phyloP scores from a whole-genome alignment of 2,329 filamentous ascomycete species.

The Xylogone sp. region DNA sequence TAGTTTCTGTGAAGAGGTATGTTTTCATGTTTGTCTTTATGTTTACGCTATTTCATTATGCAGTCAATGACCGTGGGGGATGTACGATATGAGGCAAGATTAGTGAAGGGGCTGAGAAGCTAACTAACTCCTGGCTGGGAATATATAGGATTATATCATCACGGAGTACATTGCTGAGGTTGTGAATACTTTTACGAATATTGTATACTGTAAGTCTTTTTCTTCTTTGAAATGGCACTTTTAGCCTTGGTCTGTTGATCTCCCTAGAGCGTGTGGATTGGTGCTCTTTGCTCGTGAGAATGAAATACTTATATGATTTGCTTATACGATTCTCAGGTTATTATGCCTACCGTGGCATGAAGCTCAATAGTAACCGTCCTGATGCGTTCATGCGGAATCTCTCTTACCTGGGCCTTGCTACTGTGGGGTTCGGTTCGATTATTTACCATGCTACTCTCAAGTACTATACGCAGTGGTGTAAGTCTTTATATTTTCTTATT shows the following conservation, averaged over 20 bases:
- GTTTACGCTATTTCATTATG: no score
- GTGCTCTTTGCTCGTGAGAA: not conserved
- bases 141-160: slow-evolving; percentile 43
- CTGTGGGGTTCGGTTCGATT: slow-evolving; percentile 37
- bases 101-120: not conserved
- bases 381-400: slow-evolving; percentile 27
- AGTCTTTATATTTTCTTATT: slow-evolving; percentile 7
- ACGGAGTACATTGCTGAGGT: slow-evolving; percentile 46
- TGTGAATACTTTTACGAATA: slow-evolving; percentile 45
- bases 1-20: slow-evolving; percentile 29
- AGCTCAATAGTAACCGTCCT: slow-evolving; percentile 17
- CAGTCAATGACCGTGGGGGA: no score
- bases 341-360: slow-evolving; percentile 27
- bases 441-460: slow-evolving; percentile 41
- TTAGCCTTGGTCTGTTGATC: no score
- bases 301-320: not conserved
- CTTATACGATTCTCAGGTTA: slow-evolving; percentile 1
- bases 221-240: no score
- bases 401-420: slow-evolving; percentile 38
- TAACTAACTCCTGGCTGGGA: not conserved
- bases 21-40: not conserved
- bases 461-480: slow-evolving; percentile 43
- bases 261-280: no score
- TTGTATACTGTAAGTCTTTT: slow-evolving; percentile 36
- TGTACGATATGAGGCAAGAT: no score